Conservation (phyloP, 306 rosid species). For the Acacia crassicarpa region DNA sequence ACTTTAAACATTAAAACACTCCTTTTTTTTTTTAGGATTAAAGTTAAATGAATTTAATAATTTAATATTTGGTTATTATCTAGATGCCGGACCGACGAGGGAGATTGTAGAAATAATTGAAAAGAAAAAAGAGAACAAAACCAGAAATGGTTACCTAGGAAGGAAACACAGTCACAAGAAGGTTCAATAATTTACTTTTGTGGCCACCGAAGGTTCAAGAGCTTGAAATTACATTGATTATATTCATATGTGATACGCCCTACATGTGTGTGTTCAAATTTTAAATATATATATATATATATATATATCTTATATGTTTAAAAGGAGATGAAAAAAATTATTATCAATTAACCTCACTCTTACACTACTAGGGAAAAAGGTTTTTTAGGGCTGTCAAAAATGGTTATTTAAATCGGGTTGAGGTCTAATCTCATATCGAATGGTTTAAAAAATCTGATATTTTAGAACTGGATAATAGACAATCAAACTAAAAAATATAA, state of each 20-base stretch:
- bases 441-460: too few relatives aligned
- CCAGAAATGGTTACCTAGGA: neutral
- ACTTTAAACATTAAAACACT: neutral
- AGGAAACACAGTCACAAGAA: neutral
- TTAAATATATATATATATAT: too few relatives aligned
- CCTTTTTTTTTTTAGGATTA: neutral
- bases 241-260: neutral
- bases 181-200: neutral
- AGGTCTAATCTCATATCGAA: too few relatives aligned
- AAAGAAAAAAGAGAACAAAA: neutral
- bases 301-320: neutral
- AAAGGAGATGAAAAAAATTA: neutral
- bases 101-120: neutral
- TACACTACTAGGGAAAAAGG: too few relatives aligned
- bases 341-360: too few relatives aligned
- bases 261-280: neutral
- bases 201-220: neutral
- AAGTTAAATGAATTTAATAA: neutral
- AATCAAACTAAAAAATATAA: too few relatives aligned
- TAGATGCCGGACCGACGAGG: neutral
- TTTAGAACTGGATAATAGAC: too few relatives aligned
- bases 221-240: neutral
- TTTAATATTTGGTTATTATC: neutral
- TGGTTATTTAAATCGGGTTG: too few relatives aligned
- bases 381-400: too few relatives aligned